phyloP scores from a whole-genome alignment of 163 green algal genomes.

The Botryococcus braunii region DNA sequence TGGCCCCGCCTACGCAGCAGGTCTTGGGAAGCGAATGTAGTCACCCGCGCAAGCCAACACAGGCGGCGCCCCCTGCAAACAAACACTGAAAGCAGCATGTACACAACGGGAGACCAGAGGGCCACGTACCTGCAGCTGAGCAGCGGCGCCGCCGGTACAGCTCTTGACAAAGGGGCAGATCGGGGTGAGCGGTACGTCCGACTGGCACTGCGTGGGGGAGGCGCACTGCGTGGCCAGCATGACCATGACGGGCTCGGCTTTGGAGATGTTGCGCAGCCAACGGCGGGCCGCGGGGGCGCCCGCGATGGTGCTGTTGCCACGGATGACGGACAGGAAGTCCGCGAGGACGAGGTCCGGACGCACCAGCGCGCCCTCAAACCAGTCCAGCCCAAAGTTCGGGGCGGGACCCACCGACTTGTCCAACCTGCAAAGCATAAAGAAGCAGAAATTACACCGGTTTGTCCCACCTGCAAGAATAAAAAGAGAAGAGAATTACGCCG shows the following conservation, averaged over 20 bases:
- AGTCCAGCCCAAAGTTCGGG: constrained; percentile 27
- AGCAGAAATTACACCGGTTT: too few relatives aligned
- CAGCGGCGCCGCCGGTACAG: constrained; percentile 9
- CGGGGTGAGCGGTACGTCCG: constrained; percentile 5
- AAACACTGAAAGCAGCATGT: too few relatives aligned
- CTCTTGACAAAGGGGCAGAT: constrained; percentile 39
- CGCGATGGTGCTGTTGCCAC: neutral
- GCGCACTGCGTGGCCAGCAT: constrained; percentile 13
- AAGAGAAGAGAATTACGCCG: too few relatives aligned
- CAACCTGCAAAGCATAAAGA: constrained; percentile 14
- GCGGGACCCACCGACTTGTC: constrained; percentile 26
- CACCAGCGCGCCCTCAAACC: constrained; percentile 42
- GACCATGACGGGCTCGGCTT: constrained; percentile 16
- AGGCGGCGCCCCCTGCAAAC: too few relatives aligned
- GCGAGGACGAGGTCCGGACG: constrained; percentile 28
- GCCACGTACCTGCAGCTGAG: neutral
- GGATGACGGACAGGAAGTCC: constrained; percentile 25
- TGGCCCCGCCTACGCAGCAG: too few relatives aligned
- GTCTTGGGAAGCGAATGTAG: too few relatives aligned
- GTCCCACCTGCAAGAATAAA: too few relatives aligned
- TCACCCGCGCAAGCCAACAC: too few relatives aligned
- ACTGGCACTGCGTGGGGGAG: constrained; percentile 11
- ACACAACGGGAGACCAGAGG: too few relatives aligned
- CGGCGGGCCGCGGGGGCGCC: neutral
- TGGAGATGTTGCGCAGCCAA: constrained; percentile 34